Evolutionary conservation across 768 basidiomycete genomes (phyloP), one percentile per base, ranked within the genome.

Genomic region (Favolaschia claudopus): DNA sequence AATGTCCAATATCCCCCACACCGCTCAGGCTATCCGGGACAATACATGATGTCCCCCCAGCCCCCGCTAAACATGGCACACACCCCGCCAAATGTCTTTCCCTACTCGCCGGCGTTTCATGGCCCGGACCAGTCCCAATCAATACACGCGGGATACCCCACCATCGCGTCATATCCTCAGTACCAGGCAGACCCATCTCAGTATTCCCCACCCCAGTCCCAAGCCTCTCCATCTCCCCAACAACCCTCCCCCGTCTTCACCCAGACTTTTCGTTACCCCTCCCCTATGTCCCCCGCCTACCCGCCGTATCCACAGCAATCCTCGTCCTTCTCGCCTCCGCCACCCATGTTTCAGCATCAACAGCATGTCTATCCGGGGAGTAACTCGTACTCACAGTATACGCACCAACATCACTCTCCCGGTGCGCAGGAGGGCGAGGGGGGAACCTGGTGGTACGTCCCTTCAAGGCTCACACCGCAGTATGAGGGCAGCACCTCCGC

Each of bases 361-460:
- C 71, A 17, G 65, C 74, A 6, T 59, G 40, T 49, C 3, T 45
- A 61, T 37, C 46, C 39, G 15, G 15, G 17, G 38, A n/a, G 34
- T 17, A 29, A 22, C n/a, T 5, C 43, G 13, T 58, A 58, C 32
- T n/a, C 77, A 1, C 73, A 74, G 13, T 81, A 77, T 60, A 27
- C 71, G n/a, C 79, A 76, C 34, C 74, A 72, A 44, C 78, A 65
- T 64, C 46, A 65, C 10, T 64, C 69, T 17, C 58, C 73, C 15
- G 58, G 51, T 2, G 76, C 76, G 5, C 67, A 70, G n/a, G 82
- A 82, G 6, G 70, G 70, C n/a, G 81, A 76, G 58, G 79, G 78
- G n/a, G 60, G 60, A 8, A 70, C 76, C 2, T 85, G 84, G 83
- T 87, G 81, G 78, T 86, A 85, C 60, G 65, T 82, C 20, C 77